These are phyloP conservation scores for Lasiosphaeriaceae sp. DNA, from an alignment of 495 filamentous ascomycete species.

Conservation along the genomic window DNA sequence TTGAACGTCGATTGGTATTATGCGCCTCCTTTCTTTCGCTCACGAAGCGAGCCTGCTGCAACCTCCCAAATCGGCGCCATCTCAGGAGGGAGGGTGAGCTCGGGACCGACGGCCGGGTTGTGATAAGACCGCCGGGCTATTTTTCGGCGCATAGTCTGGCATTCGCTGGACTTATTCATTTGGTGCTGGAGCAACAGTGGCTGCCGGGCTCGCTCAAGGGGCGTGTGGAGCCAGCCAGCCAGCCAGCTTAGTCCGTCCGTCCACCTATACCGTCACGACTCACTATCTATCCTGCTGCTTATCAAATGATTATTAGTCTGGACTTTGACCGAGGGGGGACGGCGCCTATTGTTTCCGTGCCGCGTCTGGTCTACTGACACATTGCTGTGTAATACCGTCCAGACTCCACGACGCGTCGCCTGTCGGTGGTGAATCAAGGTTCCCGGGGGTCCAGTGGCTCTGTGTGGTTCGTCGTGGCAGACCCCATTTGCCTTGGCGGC, in stretches of 20 bases:
- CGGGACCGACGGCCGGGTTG: constrained; percentile 5
- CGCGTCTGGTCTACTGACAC: constrained; percentile 11
- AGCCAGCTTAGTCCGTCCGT: too few species aligned
- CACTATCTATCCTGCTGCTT: constrained; percentile 21
- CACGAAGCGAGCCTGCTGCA: not conserved
- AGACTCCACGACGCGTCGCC: too few species aligned
- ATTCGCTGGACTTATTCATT: constrained; percentile 13
- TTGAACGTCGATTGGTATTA: not conserved
- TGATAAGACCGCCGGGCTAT: constrained; percentile 12
- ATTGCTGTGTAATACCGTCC: too few species aligned
- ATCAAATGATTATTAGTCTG: constrained; percentile 27
- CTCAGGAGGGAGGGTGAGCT: not conserved
- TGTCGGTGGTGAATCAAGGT: too few species aligned
- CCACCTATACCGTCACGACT: too few species aligned
- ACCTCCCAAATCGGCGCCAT: not conserved
- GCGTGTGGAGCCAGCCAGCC: too few species aligned
- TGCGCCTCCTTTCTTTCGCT: not conserved
- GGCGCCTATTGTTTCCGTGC: constrained; percentile 21
- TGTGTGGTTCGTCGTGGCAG: constrained; percentile 8
- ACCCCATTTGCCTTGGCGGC: constrained; percentile 14
- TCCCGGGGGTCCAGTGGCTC: not conserved
- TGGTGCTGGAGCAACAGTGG: constrained; percentile 3
- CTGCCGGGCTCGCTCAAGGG: not conserved
- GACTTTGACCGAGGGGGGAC: constrained; percentile 12
- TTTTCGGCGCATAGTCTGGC: constrained; percentile 15